phyloP scores from a whole-genome alignment of 345 rosid species.

The Bruguiera sexangula region DNA sequence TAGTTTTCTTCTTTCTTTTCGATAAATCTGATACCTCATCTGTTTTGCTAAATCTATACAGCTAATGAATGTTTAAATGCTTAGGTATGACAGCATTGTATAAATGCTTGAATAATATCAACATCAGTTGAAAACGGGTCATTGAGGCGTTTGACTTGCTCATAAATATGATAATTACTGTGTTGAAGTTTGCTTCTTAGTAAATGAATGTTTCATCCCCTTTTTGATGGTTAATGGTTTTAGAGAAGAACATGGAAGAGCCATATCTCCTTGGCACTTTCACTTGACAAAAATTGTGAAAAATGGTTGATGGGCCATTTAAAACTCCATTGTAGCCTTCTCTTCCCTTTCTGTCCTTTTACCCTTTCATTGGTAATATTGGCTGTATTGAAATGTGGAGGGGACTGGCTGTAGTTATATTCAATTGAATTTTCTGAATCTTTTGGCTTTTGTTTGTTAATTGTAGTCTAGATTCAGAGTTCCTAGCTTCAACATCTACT shows the following conservation, averaged over 20 bases:
- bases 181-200: neutral
- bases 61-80: too few species aligned
- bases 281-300: neutral
- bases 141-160: too few species aligned
- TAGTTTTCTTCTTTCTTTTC: neutral
- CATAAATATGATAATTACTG: too few species aligned
- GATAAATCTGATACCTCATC: neutral
- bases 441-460: conserved; percentile 14
- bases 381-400: neutral
- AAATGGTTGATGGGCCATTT: neutral
- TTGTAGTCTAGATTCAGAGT: conserved; percentile 85
- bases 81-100: too few species aligned
- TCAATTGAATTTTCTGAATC: neutral
- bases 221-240: neutral
- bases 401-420: neutral
- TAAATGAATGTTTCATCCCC: neutral
- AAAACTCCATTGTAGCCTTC: neutral
- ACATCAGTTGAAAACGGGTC: too few species aligned
- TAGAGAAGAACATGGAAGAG: neutral
- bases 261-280: neutral
- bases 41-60: too few species aligned
- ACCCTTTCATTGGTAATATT: neutral
- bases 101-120: too few species aligned
- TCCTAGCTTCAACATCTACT: conserved; percentile 75
- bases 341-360: neutral